Evolutionary conservation across 148 eudicot genomes (phyloP).

Genomic region (Salicornia ramosissima): DNA sequence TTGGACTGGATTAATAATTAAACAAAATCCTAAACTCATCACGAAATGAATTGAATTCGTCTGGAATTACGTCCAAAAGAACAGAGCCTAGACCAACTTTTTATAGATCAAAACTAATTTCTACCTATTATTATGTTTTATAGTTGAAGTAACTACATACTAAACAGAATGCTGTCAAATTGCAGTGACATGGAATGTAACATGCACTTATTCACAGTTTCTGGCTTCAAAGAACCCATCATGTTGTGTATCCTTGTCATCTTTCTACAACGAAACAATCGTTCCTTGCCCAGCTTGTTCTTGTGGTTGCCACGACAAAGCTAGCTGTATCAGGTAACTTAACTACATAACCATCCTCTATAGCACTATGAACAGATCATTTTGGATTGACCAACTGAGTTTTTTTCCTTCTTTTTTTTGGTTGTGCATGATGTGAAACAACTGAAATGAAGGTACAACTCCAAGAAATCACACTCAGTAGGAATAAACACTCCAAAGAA

Average conservation of each 20-base stretch:
- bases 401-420: too few species aligned
- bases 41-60: too few species aligned
- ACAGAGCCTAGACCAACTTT: too few species aligned
- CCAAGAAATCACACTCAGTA: slow-evolving; percentile 29
- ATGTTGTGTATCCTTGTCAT: slow-evolving; percentile 76
- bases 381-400: too few species aligned
- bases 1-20: too few species aligned
- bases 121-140: too few species aligned
- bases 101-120: background rate
- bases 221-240: slow-evolving; percentile 55
- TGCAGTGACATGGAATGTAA: slow-evolving; percentile 93
- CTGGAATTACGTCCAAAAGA: too few species aligned
- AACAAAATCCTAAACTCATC: too few species aligned
- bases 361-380: too few species aligned
- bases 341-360: background rate
- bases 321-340: slow-evolving; percentile 46
- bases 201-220: slow-evolving; percentile 74
- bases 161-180: background rate
- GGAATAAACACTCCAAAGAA: slow-evolving; percentile 51
- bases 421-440: background rate
- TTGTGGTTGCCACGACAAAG: slow-evolving; percentile 70
- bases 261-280: slow-evolving; percentile 72
- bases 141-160: background rate
- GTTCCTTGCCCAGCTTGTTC: slow-evolving; percentile 70
- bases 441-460: slow-evolving; percentile 38